A percentile compares a stretch with the other conserved stretches of the same genome.
Evolutionary conservation across 495 filamentous ascomycete genomes (phyloP).

Genomic region (Penicillium goetzii): DNA sequence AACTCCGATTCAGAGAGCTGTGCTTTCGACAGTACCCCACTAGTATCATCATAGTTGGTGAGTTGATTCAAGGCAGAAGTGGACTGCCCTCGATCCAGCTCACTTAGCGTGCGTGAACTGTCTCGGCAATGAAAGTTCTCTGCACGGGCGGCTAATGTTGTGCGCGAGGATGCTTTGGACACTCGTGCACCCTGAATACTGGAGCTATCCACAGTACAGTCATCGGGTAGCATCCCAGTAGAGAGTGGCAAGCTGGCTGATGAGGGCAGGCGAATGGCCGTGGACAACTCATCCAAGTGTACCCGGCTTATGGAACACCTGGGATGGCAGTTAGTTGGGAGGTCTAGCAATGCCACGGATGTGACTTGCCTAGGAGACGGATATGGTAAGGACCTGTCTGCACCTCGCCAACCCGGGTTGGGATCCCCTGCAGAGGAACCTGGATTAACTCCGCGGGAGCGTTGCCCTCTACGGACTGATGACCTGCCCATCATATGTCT

Average conservation of each 20-base stretch:
- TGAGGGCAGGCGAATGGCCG: conserved; percentile 29
- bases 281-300: conserved; percentile 24
- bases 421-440: conserved; percentile 5
- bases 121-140: conserved; percentile 17
- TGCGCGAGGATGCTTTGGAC: conserved; percentile 19
- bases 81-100: conserved; percentile 18
- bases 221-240: conserved; percentile 27
- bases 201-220: conserved; percentile 27
- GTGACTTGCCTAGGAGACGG: conserved; percentile 20
- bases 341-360: conserved; percentile 1
- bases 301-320: conserved; percentile 23
- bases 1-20: not conserved
- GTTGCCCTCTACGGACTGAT: conserved; percentile 2
- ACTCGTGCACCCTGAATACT: conserved; percentile 28
- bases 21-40: conserved; percentile 1
- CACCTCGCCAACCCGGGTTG: conserved; percentile 7
- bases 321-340: conserved; percentile 8
- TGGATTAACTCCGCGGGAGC: not conserved
- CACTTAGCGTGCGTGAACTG: conserved; percentile 16
- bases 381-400: conserved; percentile 8
- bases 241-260: conserved; percentile 30
- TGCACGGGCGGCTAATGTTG: conserved; percentile 16
- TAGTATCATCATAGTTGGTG: not conserved
- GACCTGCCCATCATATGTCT: conserved; percentile 16
- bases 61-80: conserved; percentile 4